phyloP scores from a whole-genome alignment of 2,329 filamentous ascomycete species.

The Nakataea oryzae region DNA sequence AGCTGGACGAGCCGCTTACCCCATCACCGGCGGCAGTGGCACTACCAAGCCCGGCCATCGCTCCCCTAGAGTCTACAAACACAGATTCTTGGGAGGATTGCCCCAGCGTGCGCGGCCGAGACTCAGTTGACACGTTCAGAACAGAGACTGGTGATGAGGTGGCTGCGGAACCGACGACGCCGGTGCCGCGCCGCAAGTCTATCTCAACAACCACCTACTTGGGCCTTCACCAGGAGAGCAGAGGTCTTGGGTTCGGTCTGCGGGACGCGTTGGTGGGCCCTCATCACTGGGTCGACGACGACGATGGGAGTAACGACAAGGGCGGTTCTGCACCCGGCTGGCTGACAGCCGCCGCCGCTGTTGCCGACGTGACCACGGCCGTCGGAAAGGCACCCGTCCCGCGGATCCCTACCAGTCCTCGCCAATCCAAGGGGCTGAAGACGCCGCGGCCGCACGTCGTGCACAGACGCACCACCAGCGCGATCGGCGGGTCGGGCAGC shows the following conservation, averaged over 20 bases:
- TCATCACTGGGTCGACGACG: constrained; percentile 11
- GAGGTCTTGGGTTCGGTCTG: constrained; percentile 15
- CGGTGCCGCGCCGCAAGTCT: constrained; percentile 5
- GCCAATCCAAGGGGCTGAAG: neutral
- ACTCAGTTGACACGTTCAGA: constrained; percentile 7
- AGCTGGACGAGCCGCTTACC: neutral
- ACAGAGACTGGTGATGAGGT: constrained; percentile 2
- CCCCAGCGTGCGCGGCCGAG: neutral
- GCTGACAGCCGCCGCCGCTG: neutral
- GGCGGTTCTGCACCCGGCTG: neutral
- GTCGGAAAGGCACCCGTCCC: neutral
- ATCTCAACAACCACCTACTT: constrained; percentile 19
- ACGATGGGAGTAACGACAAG: neutral
- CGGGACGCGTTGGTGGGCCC: constrained; percentile 17
- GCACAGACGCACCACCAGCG: constrained; percentile 3
- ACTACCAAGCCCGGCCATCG: neutral
- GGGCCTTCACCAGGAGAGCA: constrained; percentile 16
- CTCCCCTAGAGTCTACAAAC: neutral
- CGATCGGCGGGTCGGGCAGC: neutral
- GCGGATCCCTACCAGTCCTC: neutral
- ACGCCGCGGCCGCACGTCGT: neutral
- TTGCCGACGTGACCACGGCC: neutral
- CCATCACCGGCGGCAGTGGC: too few relatives aligned
- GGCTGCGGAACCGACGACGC: neutral
- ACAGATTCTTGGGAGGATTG: constrained; percentile 12